A percentile compares a stretch with the other conserved stretches of the same genome.
Conservation (phyloP, 2,329 filamentous ascomycete species). For the Fusarium neocosmosporiellum region DNA sequence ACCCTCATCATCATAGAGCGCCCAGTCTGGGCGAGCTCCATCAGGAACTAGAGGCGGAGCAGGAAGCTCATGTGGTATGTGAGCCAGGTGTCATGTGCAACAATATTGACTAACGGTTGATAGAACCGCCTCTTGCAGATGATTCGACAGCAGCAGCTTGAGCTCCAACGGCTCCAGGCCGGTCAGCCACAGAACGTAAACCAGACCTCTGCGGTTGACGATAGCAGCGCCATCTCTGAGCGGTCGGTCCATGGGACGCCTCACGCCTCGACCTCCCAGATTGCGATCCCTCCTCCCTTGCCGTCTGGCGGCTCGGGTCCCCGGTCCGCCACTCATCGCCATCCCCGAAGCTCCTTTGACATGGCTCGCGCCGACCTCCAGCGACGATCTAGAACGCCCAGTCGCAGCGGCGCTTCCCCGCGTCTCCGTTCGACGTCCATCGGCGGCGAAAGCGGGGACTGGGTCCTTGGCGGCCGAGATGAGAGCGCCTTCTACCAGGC, state of each 20-base stretch:
- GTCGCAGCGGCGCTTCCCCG: constrained; percentile 66
- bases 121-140: constrained; percentile 81
- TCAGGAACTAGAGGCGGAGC: constrained; percentile 82
- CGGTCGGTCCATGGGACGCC: constrained; percentile 54
- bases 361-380: constrained; percentile 66
- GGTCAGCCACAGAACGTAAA: constrained; percentile 49
- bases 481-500: constrained; percentile 85
- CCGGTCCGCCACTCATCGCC: constrained; percentile 62
- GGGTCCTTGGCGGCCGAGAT: constrained; percentile 73
- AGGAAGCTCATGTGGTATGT: constrained; percentile 79
- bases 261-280: constrained; percentile 50
- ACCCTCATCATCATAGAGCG: constrained; percentile 72
- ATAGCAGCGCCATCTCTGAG: constrained; percentile 60
- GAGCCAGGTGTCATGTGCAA: not conserved
- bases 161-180: constrained; percentile 71
- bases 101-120: constrained; percentile 15
- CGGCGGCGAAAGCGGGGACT: constrained; percentile 69
- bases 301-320: constrained; percentile 57
- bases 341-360: constrained; percentile 69
- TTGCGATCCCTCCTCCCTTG: constrained; percentile 44
- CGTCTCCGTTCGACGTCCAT: constrained; percentile 68
- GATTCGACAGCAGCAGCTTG: constrained; percentile 80
- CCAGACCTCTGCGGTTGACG: constrained; percentile 56
- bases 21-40: constrained; percentile 82
- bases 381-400: constrained; percentile 69